phyloP scores from a whole-genome alignment of 1,139 yeast species.

The Lodderomyces theae region DNA sequence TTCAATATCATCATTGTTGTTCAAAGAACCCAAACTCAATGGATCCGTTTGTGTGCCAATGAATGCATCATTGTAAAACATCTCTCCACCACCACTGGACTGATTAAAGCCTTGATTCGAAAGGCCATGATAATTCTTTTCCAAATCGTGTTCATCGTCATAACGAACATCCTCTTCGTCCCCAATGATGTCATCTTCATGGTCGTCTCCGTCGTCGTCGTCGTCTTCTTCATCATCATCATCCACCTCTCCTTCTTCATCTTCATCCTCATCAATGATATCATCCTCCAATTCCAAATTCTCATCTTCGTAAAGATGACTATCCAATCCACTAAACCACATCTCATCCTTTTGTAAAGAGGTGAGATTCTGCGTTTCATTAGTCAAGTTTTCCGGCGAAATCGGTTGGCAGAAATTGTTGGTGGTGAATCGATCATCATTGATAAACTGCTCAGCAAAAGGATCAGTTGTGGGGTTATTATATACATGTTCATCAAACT shows the following conservation, averaged over 20 bases:
- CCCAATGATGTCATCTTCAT: neutral
- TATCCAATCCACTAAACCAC: constrained; percentile 24
- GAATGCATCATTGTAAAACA: constrained; percentile 25
- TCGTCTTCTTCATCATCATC: constrained; percentile 9
- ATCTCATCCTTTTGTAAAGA: constrained; percentile 21
- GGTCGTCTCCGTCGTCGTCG: constrained; percentile 6
- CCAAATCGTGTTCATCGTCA: neutral
- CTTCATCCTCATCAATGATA: constrained; percentile 21
- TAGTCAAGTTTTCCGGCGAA: constrained; percentile 25
- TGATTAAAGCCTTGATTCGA: neutral
- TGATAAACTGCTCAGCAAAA: constrained; percentile 35
- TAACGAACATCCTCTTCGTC: neutral
- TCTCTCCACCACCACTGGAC: constrained; percentile 13
- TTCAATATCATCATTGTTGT: constrained; percentile 18
- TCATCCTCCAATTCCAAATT: constrained; percentile 19
- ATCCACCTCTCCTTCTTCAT: constrained; percentile 15
- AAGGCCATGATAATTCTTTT: neutral
- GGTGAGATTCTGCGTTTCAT: constrained; percentile 15
- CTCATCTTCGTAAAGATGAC: constrained; percentile 16
- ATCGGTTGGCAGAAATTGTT: constrained; percentile 41
- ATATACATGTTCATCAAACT: constrained; percentile 32
- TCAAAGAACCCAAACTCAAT: constrained; percentile 14
- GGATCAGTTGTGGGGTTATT: constrained; percentile 17
- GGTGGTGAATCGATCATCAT: constrained; percentile 44
- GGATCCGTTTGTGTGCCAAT: constrained; percentile 24